Conservation (phyloP, 192 early-diverging fungal species). For the Coemansia sp. region DNA sequence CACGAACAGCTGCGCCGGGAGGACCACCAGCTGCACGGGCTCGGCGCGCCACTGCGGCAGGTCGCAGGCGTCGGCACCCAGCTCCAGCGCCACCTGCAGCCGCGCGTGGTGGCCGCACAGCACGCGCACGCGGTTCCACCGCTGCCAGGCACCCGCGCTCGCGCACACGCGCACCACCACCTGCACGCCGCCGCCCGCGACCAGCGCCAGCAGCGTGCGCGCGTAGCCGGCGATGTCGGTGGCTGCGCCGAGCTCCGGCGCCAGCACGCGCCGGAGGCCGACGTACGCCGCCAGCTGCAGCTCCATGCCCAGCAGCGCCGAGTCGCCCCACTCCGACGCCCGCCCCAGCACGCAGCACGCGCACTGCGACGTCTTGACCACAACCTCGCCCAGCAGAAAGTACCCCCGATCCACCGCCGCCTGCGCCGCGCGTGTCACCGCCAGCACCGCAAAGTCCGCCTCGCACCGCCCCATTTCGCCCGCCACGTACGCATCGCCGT, state of each 20-base stretch:
- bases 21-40: conserved; percentile 76
- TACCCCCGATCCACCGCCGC: conserved; percentile 12
- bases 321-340: conserved; percentile 7
- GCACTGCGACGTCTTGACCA: conserved; percentile 23
- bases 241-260: conserved; percentile 5
- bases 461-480: conserved; percentile 9
- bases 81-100: conserved; percentile 58
- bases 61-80: conserved; percentile 57
- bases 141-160: conserved; percentile 63
- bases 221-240: conserved; percentile 10
- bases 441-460: conserved; percentile 40
- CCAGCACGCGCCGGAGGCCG: conserved; percentile 29
- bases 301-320: conserved; percentile 12
- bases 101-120: conserved; percentile 71
- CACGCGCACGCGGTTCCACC: conserved; percentile 80
- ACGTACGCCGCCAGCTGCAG: conserved; percentile 29
- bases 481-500: conserved; percentile 27
- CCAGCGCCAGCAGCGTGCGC: conserved; percentile 17
- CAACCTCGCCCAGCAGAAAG: conserved; percentile 29
- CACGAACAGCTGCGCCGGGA: conserved; percentile 76
- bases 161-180: conserved; percentile 61
- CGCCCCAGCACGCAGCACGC: conserved; percentile 40
- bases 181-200: background rate
- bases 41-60: conserved; percentile 79
- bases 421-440: background rate